A percentile compares a stretch with the other conserved stretches of the same genome.
Evolutionary conservation across 805 yeast genomes (phyloP).

Genomic region (Ogataea salicorniae): DNA sequence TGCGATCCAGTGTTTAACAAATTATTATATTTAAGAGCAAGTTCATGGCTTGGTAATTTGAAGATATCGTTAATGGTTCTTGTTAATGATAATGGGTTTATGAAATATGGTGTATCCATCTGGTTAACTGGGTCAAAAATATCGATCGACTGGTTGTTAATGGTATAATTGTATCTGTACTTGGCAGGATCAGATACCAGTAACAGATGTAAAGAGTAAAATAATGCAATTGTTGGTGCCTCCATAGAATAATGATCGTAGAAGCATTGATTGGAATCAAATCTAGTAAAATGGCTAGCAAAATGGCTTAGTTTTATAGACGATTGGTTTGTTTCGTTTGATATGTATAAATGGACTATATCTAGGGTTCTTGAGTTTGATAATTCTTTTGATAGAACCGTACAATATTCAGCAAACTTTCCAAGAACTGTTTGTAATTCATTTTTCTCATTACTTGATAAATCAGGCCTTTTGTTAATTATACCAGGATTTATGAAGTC

Average conservation of each 20-base stretch:
- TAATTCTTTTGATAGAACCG: too few relatives aligned
- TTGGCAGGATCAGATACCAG: conserved; percentile 23
- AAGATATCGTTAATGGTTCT: neutral
- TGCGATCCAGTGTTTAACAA: conserved; percentile 12
- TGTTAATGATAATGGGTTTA: conserved; percentile 21
- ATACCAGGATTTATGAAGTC: conserved; percentile 2
- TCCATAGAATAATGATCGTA: neutral
- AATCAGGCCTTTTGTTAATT: neutral
- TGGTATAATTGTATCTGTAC: conserved; percentile 13
- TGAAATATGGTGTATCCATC: conserved; percentile 14
- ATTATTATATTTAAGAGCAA: conserved; percentile 7
- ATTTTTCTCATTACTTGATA: too few relatives aligned
- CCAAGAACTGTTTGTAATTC: too few relatives aligned
- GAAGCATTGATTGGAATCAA: neutral
- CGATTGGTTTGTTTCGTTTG: too few relatives aligned
- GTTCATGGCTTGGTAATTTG: too few relatives aligned
- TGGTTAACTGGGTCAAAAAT: conserved; percentile 18
- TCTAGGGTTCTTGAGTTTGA: too few relatives aligned
- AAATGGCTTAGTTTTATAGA: too few relatives aligned
- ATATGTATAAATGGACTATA: too few relatives aligned
- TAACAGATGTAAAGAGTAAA: conserved; percentile 19
- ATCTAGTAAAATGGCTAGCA: too few relatives aligned
- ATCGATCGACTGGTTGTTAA: conserved; percentile 14
- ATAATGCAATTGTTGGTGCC: conserved; percentile 1
- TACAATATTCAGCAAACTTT: too few relatives aligned